A percentile compares a stretch with the other conserved stretches of the same genome.
These are phyloP conservation scores for Neonectria faginata DNA, from an alignment of 2,329 filamentous ascomycete genomes.

Conservation along the genomic window DNA sequence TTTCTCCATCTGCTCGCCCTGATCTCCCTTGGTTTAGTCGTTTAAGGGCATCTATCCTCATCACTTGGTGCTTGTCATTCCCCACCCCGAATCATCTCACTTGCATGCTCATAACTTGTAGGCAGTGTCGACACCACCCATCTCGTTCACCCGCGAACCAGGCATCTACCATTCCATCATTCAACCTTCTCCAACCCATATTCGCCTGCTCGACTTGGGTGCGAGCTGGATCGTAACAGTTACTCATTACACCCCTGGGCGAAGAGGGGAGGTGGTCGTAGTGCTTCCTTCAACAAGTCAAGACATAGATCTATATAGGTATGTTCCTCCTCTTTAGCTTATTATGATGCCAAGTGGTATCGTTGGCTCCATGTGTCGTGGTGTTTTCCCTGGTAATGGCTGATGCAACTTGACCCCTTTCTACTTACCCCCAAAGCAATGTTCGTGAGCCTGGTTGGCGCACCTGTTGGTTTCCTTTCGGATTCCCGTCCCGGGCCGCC, in stretches of 20 bases:
- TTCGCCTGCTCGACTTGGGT: too few species aligned
- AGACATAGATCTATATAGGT: neutral
- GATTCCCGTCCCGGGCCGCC: slow-evolving; percentile 4
- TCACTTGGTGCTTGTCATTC: neutral
- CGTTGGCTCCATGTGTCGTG: too few species aligned
- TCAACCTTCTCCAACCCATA: neutral
- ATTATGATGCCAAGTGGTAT: neutral
- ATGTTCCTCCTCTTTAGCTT: neutral
- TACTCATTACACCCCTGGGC: neutral
- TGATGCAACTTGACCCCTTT: neutral
- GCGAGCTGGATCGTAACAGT: neutral
- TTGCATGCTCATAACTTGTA: neutral
- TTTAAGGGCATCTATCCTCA: neutral
- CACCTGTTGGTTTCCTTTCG: neutral
- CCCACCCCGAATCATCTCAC: neutral
- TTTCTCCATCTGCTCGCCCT: neutral
- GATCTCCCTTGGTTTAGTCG: neutral
- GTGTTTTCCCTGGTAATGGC: neutral
- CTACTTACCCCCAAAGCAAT: neutral
- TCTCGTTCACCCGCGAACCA: neutral
- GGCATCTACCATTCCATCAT: too few species aligned
- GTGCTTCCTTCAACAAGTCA: neutral
- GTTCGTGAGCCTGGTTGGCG: neutral
- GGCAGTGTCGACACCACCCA: neutral
- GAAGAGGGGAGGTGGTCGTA: neutral